phyloP scores from a whole-genome alignment of 768 basidiomycete genomes.

The Peribolospora baueri region DNA sequence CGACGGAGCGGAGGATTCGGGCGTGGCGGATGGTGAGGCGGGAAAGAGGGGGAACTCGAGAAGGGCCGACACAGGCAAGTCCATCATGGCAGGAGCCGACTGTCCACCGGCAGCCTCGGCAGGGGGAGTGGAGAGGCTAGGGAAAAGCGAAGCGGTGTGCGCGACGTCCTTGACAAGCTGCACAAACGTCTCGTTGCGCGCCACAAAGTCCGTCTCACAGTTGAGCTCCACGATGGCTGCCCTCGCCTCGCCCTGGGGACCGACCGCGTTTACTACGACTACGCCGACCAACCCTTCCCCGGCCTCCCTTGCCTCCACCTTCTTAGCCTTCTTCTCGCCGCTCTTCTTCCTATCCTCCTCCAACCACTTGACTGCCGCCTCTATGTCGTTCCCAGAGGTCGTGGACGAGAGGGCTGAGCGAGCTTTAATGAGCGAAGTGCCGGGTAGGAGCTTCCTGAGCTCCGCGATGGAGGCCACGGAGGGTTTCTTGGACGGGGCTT shows the following conservation, averaged over 20 bases:
- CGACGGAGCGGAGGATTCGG: background rate
- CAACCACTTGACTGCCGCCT: conserved; percentile 56
- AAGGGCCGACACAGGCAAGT: background rate
- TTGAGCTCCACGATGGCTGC: conserved; percentile 77
- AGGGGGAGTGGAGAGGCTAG: conserved; percentile 6
- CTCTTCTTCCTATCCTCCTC: conserved; percentile 43
- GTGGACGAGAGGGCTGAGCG: conserved; percentile 44
- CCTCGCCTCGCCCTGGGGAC: conserved; percentile 24
- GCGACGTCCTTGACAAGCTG: conserved; percentile 54
- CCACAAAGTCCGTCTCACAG: conserved; percentile 95
- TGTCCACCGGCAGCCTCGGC: conserved; percentile 21
- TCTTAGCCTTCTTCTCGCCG: conserved; percentile 58
- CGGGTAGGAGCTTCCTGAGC: conserved; percentile 44
- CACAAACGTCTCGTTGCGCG: conserved; percentile 55
- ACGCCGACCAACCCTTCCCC: conserved; percentile 56
- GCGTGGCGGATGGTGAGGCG: too few relatives aligned
- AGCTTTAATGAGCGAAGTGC: conserved; percentile 66
- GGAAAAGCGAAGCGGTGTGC: conserved; percentile 52
- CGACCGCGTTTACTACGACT: conserved; percentile 32
- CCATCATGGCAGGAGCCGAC: background rate
- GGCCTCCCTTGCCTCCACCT: conserved; percentile 48
- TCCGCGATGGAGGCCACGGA: conserved; percentile 58
- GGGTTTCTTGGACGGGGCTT: conserved; percentile 28
- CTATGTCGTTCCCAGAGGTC: conserved; percentile 46
- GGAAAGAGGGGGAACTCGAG: too few relatives aligned